phyloP scores from a whole-genome alignment of 257 asterid species.

The Gardenia jasminoides region DNA sequence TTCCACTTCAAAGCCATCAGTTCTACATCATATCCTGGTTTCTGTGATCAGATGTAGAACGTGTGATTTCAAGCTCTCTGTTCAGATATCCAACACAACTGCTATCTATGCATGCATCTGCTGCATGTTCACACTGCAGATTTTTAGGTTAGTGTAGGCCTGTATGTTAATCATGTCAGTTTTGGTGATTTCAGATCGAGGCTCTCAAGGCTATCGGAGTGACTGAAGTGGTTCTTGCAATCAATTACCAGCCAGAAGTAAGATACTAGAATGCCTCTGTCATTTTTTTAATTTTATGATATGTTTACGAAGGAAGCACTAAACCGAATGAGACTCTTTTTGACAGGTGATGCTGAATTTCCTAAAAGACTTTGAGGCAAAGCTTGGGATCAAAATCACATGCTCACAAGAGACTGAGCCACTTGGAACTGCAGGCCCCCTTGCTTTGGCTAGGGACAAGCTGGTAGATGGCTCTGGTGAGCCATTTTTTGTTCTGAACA shows the following conservation, averaged over 20 bases:
- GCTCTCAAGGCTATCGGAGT: slow-evolving; percentile 92
- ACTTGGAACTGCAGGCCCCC: slow-evolving; percentile 98
- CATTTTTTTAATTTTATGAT: slow-evolving; percentile 2
- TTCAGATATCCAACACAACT: background rate
- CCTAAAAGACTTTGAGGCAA: slow-evolving; percentile 87
- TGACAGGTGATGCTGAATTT: slow-evolving; percentile 88
- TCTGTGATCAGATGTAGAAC: background rate
- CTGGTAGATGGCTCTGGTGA: slow-evolving; percentile 77
- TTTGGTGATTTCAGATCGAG: slow-evolving; percentile 57
- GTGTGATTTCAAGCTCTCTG: background rate
- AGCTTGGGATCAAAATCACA: slow-evolving; percentile 84
- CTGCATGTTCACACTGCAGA: background rate
- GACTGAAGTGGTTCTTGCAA: slow-evolving; percentile 91
- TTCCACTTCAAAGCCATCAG: background rate
- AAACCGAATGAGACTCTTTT: slow-evolving; percentile 3
- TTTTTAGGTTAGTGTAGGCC: background rate
- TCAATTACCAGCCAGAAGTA: slow-evolving; percentile 98
- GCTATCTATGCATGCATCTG: background rate
- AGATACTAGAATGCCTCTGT: background rate
- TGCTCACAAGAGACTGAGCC: slow-evolving; percentile 99
- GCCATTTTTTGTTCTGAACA: slow-evolving; percentile 93
- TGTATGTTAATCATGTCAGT: slow-evolving; percentile 24
- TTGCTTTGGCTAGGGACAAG: slow-evolving; percentile 95
- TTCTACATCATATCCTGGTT: background rate
- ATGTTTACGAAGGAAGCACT: background rate